Percentiles rank a stretch among this genome's conserved stretches.
phyloP scores from a whole-genome alignment of 192 early-diverging fungal genomes.

The Mortierella claussenii region DNA sequence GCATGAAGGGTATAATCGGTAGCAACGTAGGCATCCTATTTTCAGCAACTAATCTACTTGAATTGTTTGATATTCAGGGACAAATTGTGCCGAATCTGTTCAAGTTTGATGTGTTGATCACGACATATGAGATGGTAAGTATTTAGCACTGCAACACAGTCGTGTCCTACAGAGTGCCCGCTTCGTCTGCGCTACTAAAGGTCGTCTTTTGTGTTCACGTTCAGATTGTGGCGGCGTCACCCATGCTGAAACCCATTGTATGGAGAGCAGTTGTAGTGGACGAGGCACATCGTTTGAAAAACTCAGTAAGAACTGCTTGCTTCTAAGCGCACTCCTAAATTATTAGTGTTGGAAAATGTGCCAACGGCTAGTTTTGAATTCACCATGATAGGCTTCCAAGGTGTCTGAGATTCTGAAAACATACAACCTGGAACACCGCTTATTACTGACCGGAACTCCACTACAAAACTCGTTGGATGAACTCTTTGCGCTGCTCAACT shows the following conservation, averaged over 20 bases:
- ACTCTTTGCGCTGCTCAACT: conserved; percentile 84
- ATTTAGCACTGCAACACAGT: too few species aligned
- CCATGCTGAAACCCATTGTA: conserved; percentile 73
- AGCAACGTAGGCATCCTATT: too few species aligned
- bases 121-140: conserved; percentile 63
- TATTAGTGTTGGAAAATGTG: too few species aligned
- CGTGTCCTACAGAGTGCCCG: too few species aligned
- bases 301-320: conserved; percentile 58
- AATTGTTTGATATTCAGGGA: conserved; percentile 29
- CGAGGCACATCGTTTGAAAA: conserved; percentile 90
- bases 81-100: conserved; percentile 57
- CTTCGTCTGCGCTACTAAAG: not conserved
- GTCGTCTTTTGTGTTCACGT: not conserved
- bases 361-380: too few species aligned
- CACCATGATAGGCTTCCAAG: conserved; percentile 66
- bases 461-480: conserved; percentile 87
- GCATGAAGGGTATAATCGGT: too few species aligned
- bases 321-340: not conserved
- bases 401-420: conserved; percentile 78
- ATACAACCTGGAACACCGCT: conserved; percentile 80
- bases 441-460: conserved; percentile 87
- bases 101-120: conserved; percentile 73
- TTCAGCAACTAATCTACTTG: too few species aligned
- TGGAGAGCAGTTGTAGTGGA: conserved; percentile 84
- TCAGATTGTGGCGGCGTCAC: conserved; percentile 65